Evolutionary conservation across 306 rosid genomes (phyloP).

Genomic region (Sicyos baderoa): DNA sequence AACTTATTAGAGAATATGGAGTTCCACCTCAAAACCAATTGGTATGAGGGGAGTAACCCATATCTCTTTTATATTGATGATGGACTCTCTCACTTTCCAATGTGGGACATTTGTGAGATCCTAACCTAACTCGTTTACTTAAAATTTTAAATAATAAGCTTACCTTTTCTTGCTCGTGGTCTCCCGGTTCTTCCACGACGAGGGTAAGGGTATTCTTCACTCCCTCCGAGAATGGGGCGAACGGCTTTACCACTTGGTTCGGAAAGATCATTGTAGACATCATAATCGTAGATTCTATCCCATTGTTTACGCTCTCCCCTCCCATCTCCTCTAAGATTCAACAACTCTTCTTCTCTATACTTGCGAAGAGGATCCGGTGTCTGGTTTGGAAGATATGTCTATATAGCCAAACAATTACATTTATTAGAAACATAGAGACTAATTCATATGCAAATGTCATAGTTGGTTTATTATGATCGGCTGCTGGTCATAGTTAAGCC

Average conservation of each 20-base stretch:
- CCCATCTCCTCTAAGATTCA: conserved; percentile 59
- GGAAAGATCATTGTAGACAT: conserved; percentile 54
- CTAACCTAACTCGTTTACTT: no score
- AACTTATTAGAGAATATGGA: no score
- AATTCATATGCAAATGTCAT: no score
- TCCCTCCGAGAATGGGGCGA: conserved; percentile 75
- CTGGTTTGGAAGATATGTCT: conserved; percentile 60
- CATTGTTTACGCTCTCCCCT: conserved; percentile 45
- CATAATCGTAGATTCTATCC: conserved; percentile 83
- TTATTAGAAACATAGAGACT: no score
- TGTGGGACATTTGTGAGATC: no score
- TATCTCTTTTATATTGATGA: no score
- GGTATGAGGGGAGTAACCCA: no score
- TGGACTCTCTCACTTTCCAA: no score
- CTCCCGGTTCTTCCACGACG: conserved; percentile 75
- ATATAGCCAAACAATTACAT: background rate
- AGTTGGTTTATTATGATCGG: no score
- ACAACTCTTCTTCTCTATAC: conserved; percentile 61
- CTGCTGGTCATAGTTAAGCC: no score
- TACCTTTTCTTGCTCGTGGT: conserved; percentile 40
- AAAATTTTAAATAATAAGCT: background rate
- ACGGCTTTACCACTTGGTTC: conserved; percentile 43
- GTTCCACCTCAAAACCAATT: no score
- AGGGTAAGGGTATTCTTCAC: conserved; percentile 59
- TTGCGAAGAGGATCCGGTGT: conserved; percentile 54